Evolutionary conservation across 345 rosid genomes (phyloP).

Genomic region (Hibiscus trionum): DNA sequence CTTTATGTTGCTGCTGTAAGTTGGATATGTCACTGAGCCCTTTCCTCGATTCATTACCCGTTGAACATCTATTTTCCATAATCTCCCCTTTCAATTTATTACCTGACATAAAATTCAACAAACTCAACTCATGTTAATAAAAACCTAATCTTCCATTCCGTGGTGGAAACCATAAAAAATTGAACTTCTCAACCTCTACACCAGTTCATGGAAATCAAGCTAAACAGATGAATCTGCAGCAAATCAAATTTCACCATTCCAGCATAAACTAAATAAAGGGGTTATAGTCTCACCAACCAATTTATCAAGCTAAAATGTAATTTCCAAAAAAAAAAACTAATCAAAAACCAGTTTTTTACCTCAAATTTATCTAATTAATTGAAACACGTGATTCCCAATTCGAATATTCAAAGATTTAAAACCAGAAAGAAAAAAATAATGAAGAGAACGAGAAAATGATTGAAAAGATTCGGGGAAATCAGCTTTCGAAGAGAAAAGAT

Average conservation of each 20-base stretch:
- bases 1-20: constrained; percentile 25
- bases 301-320: neutral
- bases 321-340: no score
- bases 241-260: neutral
- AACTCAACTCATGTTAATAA: neutral
- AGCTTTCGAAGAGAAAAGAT: no score
- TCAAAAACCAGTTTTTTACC: no score
- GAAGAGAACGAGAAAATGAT: neutral
- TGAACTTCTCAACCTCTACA: neutral
- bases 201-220: neutral
- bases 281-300: neutral
- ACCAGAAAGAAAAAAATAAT: no score
- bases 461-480: neutral
- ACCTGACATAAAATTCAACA: neutral
- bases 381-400: no score
- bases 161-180: neutral
- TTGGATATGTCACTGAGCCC: constrained; percentile 51
- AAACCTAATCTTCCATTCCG: neutral
- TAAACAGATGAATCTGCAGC: neutral
- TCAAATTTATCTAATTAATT: no score
- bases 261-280: neutral
- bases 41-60: constrained; percentile 33
- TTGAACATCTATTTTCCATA: constrained; percentile 17
- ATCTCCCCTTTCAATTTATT: constrained; percentile 21
- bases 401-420: no score